These are phyloP conservation scores for Sugiyamaella xylanicola DNA, from an alignment of 1,139 yeast species.

Conservation along the genomic window DNA sequence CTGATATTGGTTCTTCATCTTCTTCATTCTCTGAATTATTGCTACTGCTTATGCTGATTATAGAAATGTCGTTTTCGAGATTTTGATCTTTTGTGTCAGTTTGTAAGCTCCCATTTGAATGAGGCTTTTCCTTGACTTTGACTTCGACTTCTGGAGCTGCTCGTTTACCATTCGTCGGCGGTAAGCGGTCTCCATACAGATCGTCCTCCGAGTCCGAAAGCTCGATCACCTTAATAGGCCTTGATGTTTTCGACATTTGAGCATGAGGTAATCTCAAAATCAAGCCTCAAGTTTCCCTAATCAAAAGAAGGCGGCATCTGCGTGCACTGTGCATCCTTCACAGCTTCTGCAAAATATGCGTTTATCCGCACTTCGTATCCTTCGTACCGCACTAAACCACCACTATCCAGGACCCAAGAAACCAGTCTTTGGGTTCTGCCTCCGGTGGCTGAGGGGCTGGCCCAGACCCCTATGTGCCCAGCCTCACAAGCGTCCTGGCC, in stretches of 20 bases:
- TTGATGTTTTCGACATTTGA: constrained; percentile 4
- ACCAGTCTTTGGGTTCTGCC: too few species aligned
- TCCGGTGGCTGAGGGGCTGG: too few species aligned
- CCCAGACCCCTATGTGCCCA: too few species aligned
- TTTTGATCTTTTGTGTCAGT: too few species aligned
- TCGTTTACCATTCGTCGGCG: too few species aligned
- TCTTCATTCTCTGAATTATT: neutral
- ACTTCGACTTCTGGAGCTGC: too few species aligned
- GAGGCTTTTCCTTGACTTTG: neutral
- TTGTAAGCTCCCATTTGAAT: too few species aligned
- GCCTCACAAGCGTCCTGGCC: too few species aligned
- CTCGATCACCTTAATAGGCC: constrained; percentile 2
- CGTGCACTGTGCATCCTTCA: neutral
- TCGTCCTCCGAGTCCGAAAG: constrained; percentile 13
- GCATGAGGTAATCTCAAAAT: neutral
- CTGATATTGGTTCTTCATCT: neutral
- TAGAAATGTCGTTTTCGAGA: neutral
- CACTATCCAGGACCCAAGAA: too few species aligned
- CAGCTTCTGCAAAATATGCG: neutral
- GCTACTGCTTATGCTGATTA: neutral
- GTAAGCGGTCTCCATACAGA: neutral
- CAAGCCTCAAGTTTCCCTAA: neutral
- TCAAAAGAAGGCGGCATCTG: neutral
- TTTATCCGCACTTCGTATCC: neutral
- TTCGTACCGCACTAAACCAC: too few species aligned